Evolutionary conservation across 345 rosid genomes (phyloP), one percentile per base, ranked within the genome.

Genomic region (Lepidium didymum): DNA sequence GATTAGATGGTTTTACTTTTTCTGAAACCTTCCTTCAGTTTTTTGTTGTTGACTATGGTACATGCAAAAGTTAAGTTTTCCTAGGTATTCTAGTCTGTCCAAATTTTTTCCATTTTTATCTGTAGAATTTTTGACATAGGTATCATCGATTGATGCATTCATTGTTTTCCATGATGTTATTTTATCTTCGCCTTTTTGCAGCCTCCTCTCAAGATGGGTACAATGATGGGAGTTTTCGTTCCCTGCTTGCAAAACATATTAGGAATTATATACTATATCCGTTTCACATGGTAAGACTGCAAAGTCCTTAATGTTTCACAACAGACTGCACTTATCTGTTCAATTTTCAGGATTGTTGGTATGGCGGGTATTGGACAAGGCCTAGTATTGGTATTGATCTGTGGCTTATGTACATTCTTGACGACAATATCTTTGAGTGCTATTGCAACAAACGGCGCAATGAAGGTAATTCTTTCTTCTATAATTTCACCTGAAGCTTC

Each of bases 371-470:
- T 95, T 57, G 90, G 87, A 1, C 92, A 88, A 67, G 82, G 97
- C 29, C 69, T 95, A 27, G 35, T 91, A 60, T 81, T 95, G 78
- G 98, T 95, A 67, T 77, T 91, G 19, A 80, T 91, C 72, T 95
- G 99, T 78, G 96, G 99, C 44, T 53, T 80, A 64, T 95, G 99
- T 78, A 95, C 99, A 68, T 89, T 95, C 83, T 76, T 95, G 77
- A 91, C 99, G 46, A 67, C 86, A 78, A 86, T 95, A 73, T 95
- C 99, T 15, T 72, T 95, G 76, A 91, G 99, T 82, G 99, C 99
- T 53, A 95, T 95, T 81, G 99, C 99, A 44, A 95, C 99, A 47
- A 95, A 95, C 84, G 99, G 99, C 57, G 99, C 99, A 60, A 95
- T 95, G 99, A 95, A 95, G 97, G 99, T 95, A 75, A 14, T 64